A percentile compares a stretch with the other conserved stretches of the same genome.
Evolutionary conservation across 2,329 filamentous ascomycete species (phyloP).

Genomic region (Penicillium sp.): DNA sequence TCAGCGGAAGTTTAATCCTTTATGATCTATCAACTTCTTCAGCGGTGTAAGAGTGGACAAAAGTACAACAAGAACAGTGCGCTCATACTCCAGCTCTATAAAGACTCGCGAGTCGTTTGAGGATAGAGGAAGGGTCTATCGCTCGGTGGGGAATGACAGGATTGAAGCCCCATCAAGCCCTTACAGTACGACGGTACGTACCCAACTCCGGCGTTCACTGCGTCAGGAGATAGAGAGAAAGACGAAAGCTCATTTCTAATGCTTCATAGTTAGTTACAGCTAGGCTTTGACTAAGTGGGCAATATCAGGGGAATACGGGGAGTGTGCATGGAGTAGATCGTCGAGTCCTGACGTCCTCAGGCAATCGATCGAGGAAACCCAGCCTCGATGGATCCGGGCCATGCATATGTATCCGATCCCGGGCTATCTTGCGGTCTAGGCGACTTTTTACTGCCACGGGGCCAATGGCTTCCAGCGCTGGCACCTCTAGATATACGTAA

Average conservation of each 20-base stretch:
- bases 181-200: background rate
- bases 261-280: no score
- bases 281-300: background rate
- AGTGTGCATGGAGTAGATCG: conserved; percentile 17
- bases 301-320: background rate
- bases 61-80: background rate
- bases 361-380: conserved; percentile 5
- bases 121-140: background rate
- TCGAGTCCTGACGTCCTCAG: conserved; percentile 7
- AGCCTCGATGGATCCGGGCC: background rate
- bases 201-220: background rate
- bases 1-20: background rate
- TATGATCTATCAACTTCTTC: conserved; percentile 1
- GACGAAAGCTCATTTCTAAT: background rate
- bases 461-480: background rate
- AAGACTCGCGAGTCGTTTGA: background rate
- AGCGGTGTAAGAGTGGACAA: background rate
- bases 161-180: background rate
- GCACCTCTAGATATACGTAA: conserved; percentile 13
- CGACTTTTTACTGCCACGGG: background rate
- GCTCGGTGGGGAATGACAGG: background rate
- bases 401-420: background rate
- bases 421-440: background rate
- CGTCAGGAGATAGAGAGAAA: background rate
- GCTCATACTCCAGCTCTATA: conserved; percentile 4